Percentiles rank a stretch among this genome's conserved stretches.
These are phyloP conservation scores for Thuidium tamariscinum DNA, from an alignment of 225 moss, liverwort and hornwort species.

Conservation along the genomic window DNA sequence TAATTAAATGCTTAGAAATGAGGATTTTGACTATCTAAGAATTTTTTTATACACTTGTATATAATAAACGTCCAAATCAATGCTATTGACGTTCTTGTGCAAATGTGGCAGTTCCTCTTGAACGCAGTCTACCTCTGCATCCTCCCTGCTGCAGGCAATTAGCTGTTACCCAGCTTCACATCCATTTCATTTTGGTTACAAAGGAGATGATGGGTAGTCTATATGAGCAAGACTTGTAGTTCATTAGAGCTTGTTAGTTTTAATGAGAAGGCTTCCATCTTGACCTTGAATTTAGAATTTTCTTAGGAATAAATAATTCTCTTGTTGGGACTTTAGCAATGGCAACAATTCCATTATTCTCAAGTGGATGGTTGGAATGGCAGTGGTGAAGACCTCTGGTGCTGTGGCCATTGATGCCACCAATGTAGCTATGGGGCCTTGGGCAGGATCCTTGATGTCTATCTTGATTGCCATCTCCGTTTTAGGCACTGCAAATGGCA, in stretches of 20 bases:
- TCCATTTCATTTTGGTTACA: neutral
- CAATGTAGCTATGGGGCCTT: conserved; percentile 31
- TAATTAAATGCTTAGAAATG: neutral
- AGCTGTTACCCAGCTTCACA: neutral
- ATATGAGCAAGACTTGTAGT: neutral
- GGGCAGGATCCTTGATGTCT: conserved; percentile 43
- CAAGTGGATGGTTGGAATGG: conserved; percentile 4
- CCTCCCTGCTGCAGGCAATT: conserved; percentile 62
- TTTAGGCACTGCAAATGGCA: conserved; percentile 53
- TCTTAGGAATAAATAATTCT: neutral
- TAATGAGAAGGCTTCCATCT: neutral
- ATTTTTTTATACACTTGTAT: neutral
- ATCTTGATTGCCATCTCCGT: conserved; percentile 54
- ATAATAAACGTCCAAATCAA: neutral
- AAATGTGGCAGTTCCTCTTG: conserved; percentile 47
- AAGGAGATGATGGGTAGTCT: neutral
- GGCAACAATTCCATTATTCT: neutral
- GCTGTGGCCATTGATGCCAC: conserved; percentile 61
- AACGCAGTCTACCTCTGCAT: conserved; percentile 62
- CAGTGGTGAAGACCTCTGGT: conserved; percentile 56
- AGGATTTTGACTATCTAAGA: neutral
- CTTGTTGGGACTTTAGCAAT: neutral
- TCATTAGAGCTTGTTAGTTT: neutral
- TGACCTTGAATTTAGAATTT: neutral
- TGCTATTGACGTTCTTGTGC: neutral